Base-by-base conservation (phyloP, 371 early-diverging fungal species). In the Lichtheimia corymbifera region DNA sequence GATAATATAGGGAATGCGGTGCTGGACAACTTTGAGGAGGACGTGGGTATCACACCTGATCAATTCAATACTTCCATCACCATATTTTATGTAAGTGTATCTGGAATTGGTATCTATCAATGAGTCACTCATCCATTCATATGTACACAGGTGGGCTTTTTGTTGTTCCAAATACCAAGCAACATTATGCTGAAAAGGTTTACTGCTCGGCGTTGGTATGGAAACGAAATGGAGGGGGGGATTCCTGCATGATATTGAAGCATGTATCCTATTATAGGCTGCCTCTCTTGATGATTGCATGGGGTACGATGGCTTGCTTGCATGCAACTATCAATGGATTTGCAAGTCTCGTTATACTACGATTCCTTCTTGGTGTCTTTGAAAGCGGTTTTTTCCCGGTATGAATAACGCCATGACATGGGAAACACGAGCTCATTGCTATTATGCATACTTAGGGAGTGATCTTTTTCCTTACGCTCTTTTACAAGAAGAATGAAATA, bases 331-430 rank as follows among this genome's bases (percentile, higher is more conserved):
- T 67, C 13, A 68, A 58, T 5, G 70, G 62, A 30, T 79, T 71
- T 45, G 20, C 60, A 18, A 64, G 71, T 12, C 41, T 79, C 20
- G 52, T 76, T 58, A 53, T 61, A 17, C 55, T 76, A 20, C 73
- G 80, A n/a, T 76, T 79, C 40, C 54, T 79, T 27, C 52, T 76
- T 17, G 80, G 77, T 3, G 69, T 79, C 9, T 76, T 76, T 65
- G 80, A 79, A 60, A 68, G 70, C 18, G 80, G 77, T 1, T 79
- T 79, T 28, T 79, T 79, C 51, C 80, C 80, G 74, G 66, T 58
- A 56, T 1, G 56, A 25, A 27, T n/a, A 4, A 25, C 20, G 6
- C 11, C 25, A 6, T 12, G 14, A 41, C 28, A 28, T 28, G 28
- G 6, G 7, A 28, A 4, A 28, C 4, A 28, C 2, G 28, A 28